phyloP scores from a whole-genome alignment of 176 grass and related monocot genomes.

The Zea luxurians region DNA sequence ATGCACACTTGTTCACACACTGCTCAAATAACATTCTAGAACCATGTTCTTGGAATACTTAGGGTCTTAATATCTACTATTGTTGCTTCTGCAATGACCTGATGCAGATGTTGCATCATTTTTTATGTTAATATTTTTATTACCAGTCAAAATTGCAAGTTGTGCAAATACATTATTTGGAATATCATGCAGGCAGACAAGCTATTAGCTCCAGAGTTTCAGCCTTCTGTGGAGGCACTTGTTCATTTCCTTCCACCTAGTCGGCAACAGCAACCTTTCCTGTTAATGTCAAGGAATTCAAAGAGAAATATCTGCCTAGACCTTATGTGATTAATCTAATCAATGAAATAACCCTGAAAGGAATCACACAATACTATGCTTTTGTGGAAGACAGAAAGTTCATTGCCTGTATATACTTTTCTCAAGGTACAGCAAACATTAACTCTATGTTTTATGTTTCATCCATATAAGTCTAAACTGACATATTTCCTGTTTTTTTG shows the following conservation, averaged over 20 bases:
- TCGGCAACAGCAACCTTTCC: slow-evolving; percentile 68
- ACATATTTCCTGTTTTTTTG: slow-evolving; percentile 15
- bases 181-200: slow-evolving; percentile 72
- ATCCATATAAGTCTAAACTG: slow-evolving; percentile 28
- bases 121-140: neutral
- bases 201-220: slow-evolving; percentile 83
- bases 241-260: slow-evolving; percentile 62
- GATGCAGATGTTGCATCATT: neutral
- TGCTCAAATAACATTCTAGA: slow-evolving; percentile 7
- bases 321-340: slow-evolving; percentile 77
- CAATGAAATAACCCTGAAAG: slow-evolving; percentile 70
- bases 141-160: neutral
- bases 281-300: slow-evolving; percentile 67
- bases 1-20: neutral
- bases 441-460: slow-evolving; percentile 9
- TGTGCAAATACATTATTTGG: neutral
- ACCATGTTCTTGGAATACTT: neutral
- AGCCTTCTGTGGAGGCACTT: slow-evolving; percentile 79
- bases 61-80: neutral
- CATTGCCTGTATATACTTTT: slow-evolving; percentile 61
- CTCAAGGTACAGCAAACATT: slow-evolving; percentile 38
- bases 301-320: slow-evolving; percentile 66
- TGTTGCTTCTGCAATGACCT: neutral
- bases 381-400: slow-evolving; percentile 50
- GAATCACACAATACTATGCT: slow-evolving; percentile 46